These are phyloP conservation scores for Ramaria rubella DNA, from an alignment of 768 basidiomycete species.

Conservation along the genomic window DNA sequence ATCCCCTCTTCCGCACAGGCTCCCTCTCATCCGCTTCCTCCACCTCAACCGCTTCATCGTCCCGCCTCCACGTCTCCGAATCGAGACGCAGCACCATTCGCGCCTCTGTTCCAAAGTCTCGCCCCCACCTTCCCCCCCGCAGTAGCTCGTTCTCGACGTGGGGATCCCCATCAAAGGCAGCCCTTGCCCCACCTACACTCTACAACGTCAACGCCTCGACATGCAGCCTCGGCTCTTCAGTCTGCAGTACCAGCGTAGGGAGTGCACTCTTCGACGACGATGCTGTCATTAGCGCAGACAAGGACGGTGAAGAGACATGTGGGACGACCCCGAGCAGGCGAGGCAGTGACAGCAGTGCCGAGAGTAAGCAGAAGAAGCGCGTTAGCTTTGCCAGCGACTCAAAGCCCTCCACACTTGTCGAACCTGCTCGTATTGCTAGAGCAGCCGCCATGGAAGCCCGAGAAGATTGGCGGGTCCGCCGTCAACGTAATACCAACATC, in stretches of 20 bases:
- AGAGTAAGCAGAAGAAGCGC: constrained; percentile 1
- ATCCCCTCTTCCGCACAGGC: not conserved
- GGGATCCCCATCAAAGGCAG: constrained; percentile 2
- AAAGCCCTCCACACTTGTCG: not conserved
- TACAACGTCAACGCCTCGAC: not conserved
- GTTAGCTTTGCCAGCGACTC: constrained; percentile 1
- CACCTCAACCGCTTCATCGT: not conserved
- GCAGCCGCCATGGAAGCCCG: not conserved
- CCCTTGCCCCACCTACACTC: not conserved
- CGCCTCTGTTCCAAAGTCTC: not conserved
- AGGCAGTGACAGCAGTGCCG: not conserved
- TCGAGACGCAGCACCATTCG: not conserved
- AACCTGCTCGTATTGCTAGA: no score
- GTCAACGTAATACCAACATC: not conserved
- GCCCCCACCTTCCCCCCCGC: not conserved
- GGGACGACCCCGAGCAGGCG: not conserved
- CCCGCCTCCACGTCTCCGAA: not conserved
- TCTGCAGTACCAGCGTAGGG: not conserved
- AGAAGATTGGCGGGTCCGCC: not conserved
- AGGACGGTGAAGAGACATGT: not conserved
- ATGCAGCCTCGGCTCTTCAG: not conserved
- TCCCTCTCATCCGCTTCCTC: not conserved
- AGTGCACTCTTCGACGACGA: not conserved
- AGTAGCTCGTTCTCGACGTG: not conserved
- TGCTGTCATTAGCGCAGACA: not conserved